These are phyloP conservation scores for Colletotrichum endophyticum DNA, from an alignment of 2,329 filamentous ascomycete species.

Conservation along the genomic window DNA sequence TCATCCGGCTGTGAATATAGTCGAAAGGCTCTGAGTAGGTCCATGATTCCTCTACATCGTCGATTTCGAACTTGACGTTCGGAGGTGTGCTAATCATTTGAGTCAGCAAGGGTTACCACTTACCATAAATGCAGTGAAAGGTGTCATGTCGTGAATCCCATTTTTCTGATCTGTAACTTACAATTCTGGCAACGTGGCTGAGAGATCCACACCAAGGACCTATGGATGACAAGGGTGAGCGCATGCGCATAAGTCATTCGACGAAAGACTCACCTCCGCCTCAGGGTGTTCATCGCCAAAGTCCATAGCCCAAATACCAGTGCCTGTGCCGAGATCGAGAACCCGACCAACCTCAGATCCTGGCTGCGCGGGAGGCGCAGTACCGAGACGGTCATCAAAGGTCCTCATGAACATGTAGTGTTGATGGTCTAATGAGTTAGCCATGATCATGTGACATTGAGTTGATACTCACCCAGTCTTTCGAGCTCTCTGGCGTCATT, in stretches of 20 bases:
- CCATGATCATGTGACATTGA: too few relatives aligned
- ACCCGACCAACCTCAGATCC: conserved; percentile 10
- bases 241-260: neutral
- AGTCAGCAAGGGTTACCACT: neutral
- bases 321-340: conserved; percentile 15
- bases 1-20: conserved; percentile 62
- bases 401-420: conserved; percentile 28
- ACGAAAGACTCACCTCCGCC: conserved; percentile 24
- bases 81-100: conserved; percentile 37
- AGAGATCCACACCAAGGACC: neutral
- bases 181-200: neutral
- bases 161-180: neutral
- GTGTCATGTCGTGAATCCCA: too few relatives aligned
- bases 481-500: neutral
- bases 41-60: conserved; percentile 35
- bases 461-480: neutral
- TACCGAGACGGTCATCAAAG: conserved; percentile 31
- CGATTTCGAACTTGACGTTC: conserved; percentile 43
- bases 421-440: neutral
- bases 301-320: conserved; percentile 41
- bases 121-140: neutral
- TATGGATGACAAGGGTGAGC: neutral
- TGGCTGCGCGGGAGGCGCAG: conserved; percentile 6
- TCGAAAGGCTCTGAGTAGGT: conserved; percentile 50
- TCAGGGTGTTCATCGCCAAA: conserved; percentile 42